These are phyloP conservation scores for Pyrrhoderma noxium DNA, from an alignment of 1,284 basidiomycete species.

Conservation along the genomic window DNA sequence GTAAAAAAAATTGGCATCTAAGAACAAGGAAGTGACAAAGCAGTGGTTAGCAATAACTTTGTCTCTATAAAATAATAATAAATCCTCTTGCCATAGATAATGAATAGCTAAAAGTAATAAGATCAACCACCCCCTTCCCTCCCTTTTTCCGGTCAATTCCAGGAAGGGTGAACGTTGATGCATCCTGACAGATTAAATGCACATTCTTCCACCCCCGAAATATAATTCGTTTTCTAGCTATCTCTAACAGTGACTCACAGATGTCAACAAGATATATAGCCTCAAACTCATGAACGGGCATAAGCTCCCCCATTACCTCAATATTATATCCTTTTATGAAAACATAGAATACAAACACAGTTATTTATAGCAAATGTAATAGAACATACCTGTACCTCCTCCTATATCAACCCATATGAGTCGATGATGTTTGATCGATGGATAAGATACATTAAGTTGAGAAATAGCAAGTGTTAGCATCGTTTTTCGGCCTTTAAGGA, in stretches of 20 bases:
- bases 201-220: conserved; percentile 71
- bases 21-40: too few species aligned
- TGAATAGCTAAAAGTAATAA: conserved; percentile 67
- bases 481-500: conserved; percentile 61
- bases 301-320: conserved; percentile 71
- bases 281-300: conserved; percentile 59
- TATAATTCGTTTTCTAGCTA: conserved; percentile 64
- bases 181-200: conserved; percentile 70
- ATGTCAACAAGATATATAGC: conserved; percentile 73
- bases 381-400: conserved; percentile 68
- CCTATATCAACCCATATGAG: conserved; percentile 81
- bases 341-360: too few species aligned
- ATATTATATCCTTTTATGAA: conserved; percentile 82
- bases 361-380: too few species aligned
- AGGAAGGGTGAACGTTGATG: conserved; percentile 62
- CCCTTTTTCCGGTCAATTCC: conserved; percentile 51
- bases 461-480: conserved; percentile 65
- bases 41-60: too few species aligned
- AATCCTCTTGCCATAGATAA: conserved; percentile 53
- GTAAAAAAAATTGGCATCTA: conserved; percentile 71
- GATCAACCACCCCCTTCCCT: conserved; percentile 48
- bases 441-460: conserved; percentile 49
- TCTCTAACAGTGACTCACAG: conserved; percentile 67
- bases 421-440: conserved; percentile 35
- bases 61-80: too few species aligned